phyloP scores from a whole-genome alignment of 2,329 filamentous ascomycete genomes.

The Pseudocercospora macadamiae region DNA sequence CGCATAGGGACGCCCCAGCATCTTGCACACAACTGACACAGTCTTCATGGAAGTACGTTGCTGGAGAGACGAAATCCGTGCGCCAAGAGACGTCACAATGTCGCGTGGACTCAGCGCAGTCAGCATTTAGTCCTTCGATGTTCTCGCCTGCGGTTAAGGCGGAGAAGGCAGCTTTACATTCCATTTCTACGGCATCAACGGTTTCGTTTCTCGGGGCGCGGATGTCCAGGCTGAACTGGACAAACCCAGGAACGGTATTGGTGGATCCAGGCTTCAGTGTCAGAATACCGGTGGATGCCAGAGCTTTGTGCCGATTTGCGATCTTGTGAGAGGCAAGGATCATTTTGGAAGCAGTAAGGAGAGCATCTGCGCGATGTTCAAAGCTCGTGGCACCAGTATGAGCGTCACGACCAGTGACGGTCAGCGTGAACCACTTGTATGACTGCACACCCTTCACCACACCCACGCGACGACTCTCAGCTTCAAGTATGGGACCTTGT shows the following conservation, averaged over 20 bases:
- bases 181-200: slow-evolving; percentile 60
- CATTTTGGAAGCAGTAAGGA: slow-evolving; percentile 68
- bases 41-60: slow-evolving; percentile 66
- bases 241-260: slow-evolving; percentile 72
- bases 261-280: slow-evolving; percentile 68
- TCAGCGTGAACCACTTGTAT: slow-evolving; percentile 73
- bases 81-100: slow-evolving; percentile 59
- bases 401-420: slow-evolving; percentile 66
- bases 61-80: slow-evolving; percentile 64
- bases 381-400: slow-evolving; percentile 78
- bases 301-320: slow-evolving; percentile 61
- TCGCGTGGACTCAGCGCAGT: slow-evolving; percentile 44
- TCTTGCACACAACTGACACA: slow-evolving; percentile 68
- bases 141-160: slow-evolving; percentile 62
- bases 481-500: slow-evolving; percentile 76
- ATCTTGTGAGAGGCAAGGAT: slow-evolving; percentile 68
- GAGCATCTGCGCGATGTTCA: slow-evolving; percentile 65
- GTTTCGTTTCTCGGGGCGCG: slow-evolving; percentile 61
- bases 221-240: slow-evolving; percentile 70
- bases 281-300: slow-evolving; percentile 72
- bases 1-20: slow-evolving; percentile 61
- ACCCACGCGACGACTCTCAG: slow-evolving; percentile 64
- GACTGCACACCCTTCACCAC: slow-evolving; percentile 74
- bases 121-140: slow-evolving; percentile 50
- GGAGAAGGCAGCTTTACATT: slow-evolving; percentile 61